Conservation (phyloP, 1,139 yeast genomes). For the Suhomyces bribrorum region DNA sequence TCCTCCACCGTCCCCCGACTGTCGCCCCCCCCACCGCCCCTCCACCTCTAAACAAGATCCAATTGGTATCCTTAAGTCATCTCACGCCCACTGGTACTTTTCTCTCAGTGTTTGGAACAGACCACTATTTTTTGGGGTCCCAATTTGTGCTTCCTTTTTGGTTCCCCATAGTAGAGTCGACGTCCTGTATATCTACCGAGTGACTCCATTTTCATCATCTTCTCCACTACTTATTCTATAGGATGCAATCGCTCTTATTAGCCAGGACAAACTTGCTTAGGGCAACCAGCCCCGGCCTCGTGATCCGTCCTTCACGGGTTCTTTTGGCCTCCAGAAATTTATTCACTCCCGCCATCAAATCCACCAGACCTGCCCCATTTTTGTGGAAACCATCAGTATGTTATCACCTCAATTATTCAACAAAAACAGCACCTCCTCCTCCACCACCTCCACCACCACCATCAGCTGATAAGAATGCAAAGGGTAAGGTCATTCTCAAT, state of each 20-base stretch:
- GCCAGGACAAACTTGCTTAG: conserved; percentile 2
- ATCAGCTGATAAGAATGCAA: conserved; percentile 40
- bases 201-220: conserved; percentile 3
- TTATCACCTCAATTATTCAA: conserved; percentile 5
- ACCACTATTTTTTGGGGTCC: no score
- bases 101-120: no score
- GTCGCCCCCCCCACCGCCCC: no score
- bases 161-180: no score
- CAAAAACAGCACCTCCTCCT: conserved; percentile 21
- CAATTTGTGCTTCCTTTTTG: no score
- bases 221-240: background rate
- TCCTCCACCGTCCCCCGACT: no score
- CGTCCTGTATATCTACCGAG: background rate
- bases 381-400: conserved; percentile 5
- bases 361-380: background rate
- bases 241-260: conserved; percentile 2
- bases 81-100: no score
- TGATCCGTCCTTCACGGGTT: background rate
- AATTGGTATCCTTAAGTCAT: no score
- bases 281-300: conserved; percentile 1
- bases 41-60: no score
- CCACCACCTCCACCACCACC: conserved; percentile 47
- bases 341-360: conserved; percentile 1
- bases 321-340: conserved; percentile 3
- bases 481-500: conserved; percentile 38